Evolutionary conservation across 1,139 yeast species (phyloP).

Genomic region (Protomyces arabidopsidicola): DNA sequence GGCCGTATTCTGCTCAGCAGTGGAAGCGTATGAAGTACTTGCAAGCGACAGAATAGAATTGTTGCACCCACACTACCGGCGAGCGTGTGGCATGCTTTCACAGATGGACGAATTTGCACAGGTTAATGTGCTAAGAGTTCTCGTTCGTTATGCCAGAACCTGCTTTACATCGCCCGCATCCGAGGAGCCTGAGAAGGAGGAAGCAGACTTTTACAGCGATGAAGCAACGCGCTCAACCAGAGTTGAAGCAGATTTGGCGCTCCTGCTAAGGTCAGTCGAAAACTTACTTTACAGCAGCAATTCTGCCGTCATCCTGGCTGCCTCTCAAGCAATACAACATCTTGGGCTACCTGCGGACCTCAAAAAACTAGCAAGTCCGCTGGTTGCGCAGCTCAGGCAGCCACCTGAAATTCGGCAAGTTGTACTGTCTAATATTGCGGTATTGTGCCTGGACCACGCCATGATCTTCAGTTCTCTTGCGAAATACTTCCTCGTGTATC

Average conservation of each 20-base stretch:
- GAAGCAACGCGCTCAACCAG: slow-evolving; percentile 34
- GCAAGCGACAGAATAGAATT: slow-evolving; percentile 58
- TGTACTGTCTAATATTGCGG: slow-evolving; percentile 39
- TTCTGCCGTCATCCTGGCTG: slow-evolving; percentile 52
- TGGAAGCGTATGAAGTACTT: slow-evolving; percentile 54
- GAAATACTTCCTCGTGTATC: slow-evolving; percentile 55
- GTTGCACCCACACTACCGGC: slow-evolving; percentile 66
- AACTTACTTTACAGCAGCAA: background rate
- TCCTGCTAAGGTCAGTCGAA: background rate
- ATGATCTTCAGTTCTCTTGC: slow-evolving; percentile 47
- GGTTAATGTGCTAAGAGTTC: slow-evolving; percentile 53
- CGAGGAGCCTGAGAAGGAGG: slow-evolving; percentile 24
- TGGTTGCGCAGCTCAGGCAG: slow-evolving; percentile 47
- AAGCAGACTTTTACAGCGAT: slow-evolving; percentile 30
- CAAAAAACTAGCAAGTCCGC: slow-evolving; percentile 46
- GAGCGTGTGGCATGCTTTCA: slow-evolving; percentile 52
- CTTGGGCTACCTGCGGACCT: slow-evolving; percentile 52
- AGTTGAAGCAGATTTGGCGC: slow-evolving; percentile 45
- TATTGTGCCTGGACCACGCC: slow-evolving; percentile 44
- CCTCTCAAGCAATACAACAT: slow-evolving; percentile 52
- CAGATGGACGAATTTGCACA: slow-evolving; percentile 79
- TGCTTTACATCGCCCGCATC: slow-evolving; percentile 44
- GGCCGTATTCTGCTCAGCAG: slow-evolving; percentile 64
- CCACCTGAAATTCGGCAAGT: slow-evolving; percentile 39
- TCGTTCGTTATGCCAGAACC: slow-evolving; percentile 61